phyloP scores from a whole-genome alignment of 768 basidiomycete genomes.

The Tylopilus vinaceipallidus region DNA sequence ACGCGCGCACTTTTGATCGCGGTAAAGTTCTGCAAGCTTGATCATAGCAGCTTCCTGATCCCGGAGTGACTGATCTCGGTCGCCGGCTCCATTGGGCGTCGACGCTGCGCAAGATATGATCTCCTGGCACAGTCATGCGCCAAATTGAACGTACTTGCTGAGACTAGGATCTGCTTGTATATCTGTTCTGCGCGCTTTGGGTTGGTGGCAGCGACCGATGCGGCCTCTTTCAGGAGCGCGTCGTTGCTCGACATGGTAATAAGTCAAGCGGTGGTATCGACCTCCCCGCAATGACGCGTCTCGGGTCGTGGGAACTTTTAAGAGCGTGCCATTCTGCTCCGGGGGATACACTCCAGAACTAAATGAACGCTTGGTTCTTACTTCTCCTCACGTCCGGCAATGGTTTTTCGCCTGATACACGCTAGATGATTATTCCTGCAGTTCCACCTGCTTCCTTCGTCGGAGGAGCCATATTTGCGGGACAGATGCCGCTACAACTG shows the following conservation, averaged over 20 bases:
- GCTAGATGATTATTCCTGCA: too few relatives aligned
- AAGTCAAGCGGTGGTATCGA: background rate
- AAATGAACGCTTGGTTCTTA: too few relatives aligned
- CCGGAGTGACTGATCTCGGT: slow-evolving; percentile 57
- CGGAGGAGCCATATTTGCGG: too few relatives aligned
- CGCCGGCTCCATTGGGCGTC: slow-evolving; percentile 36
- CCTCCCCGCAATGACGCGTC: slow-evolving; percentile 24
- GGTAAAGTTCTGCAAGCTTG: slow-evolving; percentile 82
- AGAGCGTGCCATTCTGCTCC: too few relatives aligned
- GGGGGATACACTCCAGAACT: too few relatives aligned
- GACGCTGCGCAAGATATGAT: slow-evolving; percentile 21
- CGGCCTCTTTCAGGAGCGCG: slow-evolving; percentile 45
- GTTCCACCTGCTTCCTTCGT: too few relatives aligned
- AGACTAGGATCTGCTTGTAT: slow-evolving; percentile 66
- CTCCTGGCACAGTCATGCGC: background rate
- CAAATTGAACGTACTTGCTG: slow-evolving; percentile 30
- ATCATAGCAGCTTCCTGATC: slow-evolving; percentile 86
- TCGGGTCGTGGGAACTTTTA: slow-evolving; percentile 22
- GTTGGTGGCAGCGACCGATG: slow-evolving; percentile 41
- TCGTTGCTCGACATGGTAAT: slow-evolving; percentile 26
- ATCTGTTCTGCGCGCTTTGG: slow-evolving; percentile 66
- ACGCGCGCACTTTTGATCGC: slow-evolving; percentile 71
- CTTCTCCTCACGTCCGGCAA: too few relatives aligned
- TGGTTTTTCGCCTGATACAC: too few relatives aligned
- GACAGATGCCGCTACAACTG: too few relatives aligned